phyloP scores from a whole-genome alignment of 305 asterid genomes.

The Fraxinus velutina region DNA sequence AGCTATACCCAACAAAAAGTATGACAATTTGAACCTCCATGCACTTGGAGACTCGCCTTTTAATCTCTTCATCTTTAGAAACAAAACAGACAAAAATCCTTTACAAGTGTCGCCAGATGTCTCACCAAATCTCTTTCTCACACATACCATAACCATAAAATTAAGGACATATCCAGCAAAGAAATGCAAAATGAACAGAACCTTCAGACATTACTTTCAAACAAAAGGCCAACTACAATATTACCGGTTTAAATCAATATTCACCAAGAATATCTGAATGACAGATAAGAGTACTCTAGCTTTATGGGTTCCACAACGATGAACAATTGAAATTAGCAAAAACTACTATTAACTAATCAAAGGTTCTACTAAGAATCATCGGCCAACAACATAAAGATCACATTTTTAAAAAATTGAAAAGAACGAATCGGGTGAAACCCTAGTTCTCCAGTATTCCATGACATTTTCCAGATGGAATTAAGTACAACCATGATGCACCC shows the following conservation, averaged over 20 bases:
- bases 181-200: conserved; percentile 4
- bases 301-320: conserved; percentile 18
- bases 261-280: conserved; percentile 14
- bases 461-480: conserved; percentile 9
- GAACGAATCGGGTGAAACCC: conserved; percentile 19
- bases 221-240: conserved; percentile 16
- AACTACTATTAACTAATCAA: not conserved
- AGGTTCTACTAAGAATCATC: not conserved
- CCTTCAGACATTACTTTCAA: conserved; percentile 17
- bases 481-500: not conserved
- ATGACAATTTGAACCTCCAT: conserved; percentile 65
- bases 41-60: conserved; percentile 56
- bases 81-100: conserved; percentile 25
- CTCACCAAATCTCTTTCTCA: conserved; percentile 3
- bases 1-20: conserved; percentile 60
- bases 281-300: conserved; percentile 10
- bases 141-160: conserved; percentile 16
- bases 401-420: conserved; percentile 6
- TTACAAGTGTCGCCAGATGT: conserved; percentile 18
- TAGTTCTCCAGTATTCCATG: conserved; percentile 15
- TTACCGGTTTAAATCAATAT: conserved; percentile 16
- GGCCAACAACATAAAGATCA: conserved; percentile 5
- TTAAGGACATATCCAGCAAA: not conserved
- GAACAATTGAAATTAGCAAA: conserved; percentile 12
- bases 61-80: conserved; percentile 64